Evolutionary conservation across 2,329 filamentous ascomycete species (phyloP).

Genomic region (Neonectria faginata): DNA sequence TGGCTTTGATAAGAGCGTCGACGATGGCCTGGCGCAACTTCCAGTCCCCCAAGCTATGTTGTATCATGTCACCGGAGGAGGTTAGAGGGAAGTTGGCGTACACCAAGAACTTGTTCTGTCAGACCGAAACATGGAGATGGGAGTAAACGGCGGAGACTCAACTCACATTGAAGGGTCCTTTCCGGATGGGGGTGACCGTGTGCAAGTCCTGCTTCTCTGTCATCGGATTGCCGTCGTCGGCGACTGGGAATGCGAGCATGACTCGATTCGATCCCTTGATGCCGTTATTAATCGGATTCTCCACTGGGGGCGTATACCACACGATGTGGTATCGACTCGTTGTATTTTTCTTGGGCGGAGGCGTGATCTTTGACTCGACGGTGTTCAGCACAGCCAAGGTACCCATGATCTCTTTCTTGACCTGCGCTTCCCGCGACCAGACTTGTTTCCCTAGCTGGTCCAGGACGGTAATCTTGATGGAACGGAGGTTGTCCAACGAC

Average conservation of each 20-base stretch:
- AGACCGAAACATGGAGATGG: not conserved
- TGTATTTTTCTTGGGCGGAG: not conserved
- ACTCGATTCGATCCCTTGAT: not conserved
- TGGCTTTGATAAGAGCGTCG: not conserved
- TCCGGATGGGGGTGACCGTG: not conserved
- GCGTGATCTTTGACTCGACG: not conserved
- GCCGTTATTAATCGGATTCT: not conserved
- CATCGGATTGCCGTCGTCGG: not conserved
- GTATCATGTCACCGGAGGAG: not conserved
- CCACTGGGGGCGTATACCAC: not conserved
- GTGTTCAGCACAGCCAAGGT: not conserved
- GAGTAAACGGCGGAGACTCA: not conserved
- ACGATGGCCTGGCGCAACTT: not conserved
- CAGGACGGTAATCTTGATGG: not conserved
- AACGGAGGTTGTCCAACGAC: not conserved
- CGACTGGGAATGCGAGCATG: not conserved
- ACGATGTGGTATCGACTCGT: not conserved
- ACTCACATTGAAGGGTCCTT: constrained; percentile 5
- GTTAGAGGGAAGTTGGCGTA: not conserved
- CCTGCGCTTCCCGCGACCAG: not conserved
- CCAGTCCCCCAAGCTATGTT: not conserved
- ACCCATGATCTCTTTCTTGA: not conserved
- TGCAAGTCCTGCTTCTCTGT: not conserved
- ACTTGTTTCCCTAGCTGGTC: not conserved
- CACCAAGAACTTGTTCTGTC: not conserved